These are phyloP conservation scores for Sutorius eximius DNA, from an alignment of 1,284 basidiomycete genomes.

Conservation along the genomic window DNA sequence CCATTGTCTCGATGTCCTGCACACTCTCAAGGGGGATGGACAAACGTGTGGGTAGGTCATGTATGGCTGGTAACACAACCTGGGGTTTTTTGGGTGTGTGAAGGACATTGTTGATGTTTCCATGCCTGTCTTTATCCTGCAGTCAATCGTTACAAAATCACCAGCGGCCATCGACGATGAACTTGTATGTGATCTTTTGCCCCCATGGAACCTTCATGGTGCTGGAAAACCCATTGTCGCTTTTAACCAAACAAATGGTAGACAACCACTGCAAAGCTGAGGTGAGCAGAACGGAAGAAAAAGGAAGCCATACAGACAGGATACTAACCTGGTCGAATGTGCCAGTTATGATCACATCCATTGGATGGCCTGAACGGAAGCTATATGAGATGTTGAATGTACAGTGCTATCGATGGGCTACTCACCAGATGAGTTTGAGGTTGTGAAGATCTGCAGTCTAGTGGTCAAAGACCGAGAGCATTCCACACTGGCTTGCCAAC, in stretches of 20 bases:
- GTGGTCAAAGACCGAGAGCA: conserved; percentile 55
- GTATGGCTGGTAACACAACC: conserved; percentile 2
- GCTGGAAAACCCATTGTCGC: conserved; percentile 55
- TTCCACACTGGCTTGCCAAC: conserved; percentile 49
- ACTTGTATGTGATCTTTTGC: conserved; percentile 70
- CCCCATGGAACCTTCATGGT: conserved; percentile 61
- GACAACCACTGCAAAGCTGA: conserved; percentile 57
- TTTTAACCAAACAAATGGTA: conserved; percentile 55
- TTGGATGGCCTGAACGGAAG: conserved; percentile 46
- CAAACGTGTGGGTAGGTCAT: conserved; percentile 12
- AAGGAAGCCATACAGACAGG: background rate
- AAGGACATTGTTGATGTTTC: conserved; percentile 75
- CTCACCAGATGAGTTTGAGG: conserved; percentile 49
- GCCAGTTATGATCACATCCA: conserved; percentile 68
- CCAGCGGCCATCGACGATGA: conserved; percentile 77
- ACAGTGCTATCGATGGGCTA: conserved; percentile 13
- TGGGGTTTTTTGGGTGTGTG: conserved; percentile 54
- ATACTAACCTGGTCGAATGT: conserved; percentile 71
- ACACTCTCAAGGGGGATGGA: conserved; percentile 12
- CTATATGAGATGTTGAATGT: conserved; percentile 6
- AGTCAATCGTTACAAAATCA: conserved; percentile 53
- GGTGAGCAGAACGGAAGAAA: conserved; percentile 7
- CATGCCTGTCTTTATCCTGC: conserved; percentile 59
- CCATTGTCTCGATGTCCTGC: conserved; percentile 25
- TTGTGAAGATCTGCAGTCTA: conserved; percentile 49